Conservation (phyloP, 148 eudicot genomes). For the Vaccinium myrtillus region DNA sequence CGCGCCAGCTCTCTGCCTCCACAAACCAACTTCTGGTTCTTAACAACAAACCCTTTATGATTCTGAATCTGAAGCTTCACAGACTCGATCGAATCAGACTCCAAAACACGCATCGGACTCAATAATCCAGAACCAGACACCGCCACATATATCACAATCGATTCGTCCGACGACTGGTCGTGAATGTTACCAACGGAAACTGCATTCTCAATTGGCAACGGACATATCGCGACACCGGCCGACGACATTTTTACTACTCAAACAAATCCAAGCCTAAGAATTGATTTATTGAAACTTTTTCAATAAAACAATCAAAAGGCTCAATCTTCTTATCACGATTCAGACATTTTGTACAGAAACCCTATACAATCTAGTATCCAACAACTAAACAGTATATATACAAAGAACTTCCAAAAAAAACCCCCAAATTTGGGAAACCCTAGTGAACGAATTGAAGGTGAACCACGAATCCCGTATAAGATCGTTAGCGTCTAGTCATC, state of each 20-base stretch:
- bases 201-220: slow-evolving; percentile 47
- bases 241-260: slow-evolving; percentile 55
- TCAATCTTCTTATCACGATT: no score
- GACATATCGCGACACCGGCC: slow-evolving; percentile 65
- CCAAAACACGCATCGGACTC: slow-evolving; percentile 66
- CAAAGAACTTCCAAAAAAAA: neutral
- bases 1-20: slow-evolving; percentile 82
- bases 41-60: slow-evolving; percentile 65
- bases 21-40: slow-evolving; percentile 72
- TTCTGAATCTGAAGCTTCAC: slow-evolving; percentile 70
- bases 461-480: neutral
- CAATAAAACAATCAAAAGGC: slow-evolving; percentile 10
- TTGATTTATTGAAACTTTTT: neutral
- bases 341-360: neutral
- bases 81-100: slow-evolving; percentile 69
- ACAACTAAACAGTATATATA: neutral
- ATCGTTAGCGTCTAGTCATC: neutral
- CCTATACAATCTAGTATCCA: no score
- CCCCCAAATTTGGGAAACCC: neutral
- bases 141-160: slow-evolving; percentile 57
- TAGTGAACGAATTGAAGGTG: neutral
- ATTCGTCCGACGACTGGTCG: slow-evolving; percentile 40
- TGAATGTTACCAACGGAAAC: slow-evolving; percentile 32
- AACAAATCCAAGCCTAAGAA: slow-evolving; percentile 11
- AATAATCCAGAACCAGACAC: slow-evolving; percentile 45